A percentile compares a stretch with the other conserved stretches of the same genome.
phyloP scores from a whole-genome alignment of 352 stramenopile species.

The Sclerospora graminicola region DNA sequence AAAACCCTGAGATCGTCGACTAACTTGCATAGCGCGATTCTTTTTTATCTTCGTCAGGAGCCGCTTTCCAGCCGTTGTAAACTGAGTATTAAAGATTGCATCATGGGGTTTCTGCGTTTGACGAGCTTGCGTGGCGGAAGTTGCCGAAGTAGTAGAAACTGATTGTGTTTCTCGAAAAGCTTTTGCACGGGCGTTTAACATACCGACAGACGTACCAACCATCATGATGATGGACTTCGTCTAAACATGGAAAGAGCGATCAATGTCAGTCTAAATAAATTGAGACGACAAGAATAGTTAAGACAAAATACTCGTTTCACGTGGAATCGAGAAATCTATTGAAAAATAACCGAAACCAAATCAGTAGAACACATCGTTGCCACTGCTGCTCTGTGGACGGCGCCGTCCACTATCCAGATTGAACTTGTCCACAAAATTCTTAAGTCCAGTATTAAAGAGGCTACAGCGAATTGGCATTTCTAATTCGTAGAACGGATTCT shows the following conservation, averaged over 20 bases:
- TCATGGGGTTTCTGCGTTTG: slow-evolving; percentile 32
- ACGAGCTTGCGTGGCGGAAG: slow-evolving; percentile 4
- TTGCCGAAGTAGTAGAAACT: no score
- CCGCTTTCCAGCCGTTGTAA: slow-evolving; percentile 49
- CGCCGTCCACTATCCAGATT: slow-evolving; percentile 54
- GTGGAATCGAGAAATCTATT: background rate
- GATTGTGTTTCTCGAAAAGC: no score
- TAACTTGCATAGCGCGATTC: slow-evolving; percentile 63
- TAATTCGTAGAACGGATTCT: slow-evolving; percentile 93
- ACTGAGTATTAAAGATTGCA: slow-evolving; percentile 74
- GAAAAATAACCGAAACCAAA: background rate
- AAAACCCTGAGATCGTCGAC: slow-evolving; percentile 55
- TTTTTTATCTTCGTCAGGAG: slow-evolving; percentile 71
- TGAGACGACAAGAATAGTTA: slow-evolving; percentile 9
- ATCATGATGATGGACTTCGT: slow-evolving; percentile 4
- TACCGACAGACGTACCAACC: slow-evolving; percentile 4
- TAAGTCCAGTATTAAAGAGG: slow-evolving; percentile 85
- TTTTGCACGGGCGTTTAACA: slow-evolving; percentile 7
- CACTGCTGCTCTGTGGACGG: slow-evolving; percentile 34
- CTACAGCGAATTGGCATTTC: slow-evolving; percentile 93
- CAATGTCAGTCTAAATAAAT: no score
- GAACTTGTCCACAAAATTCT: slow-evolving; percentile 83
- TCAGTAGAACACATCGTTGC: slow-evolving; percentile 22
- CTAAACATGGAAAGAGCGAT: background rate
- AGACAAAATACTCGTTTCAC: background rate